Evolutionary conservation across 2,329 filamentous ascomycete species (phyloP), one percentile per base, ranked within the genome.

Genomic region (Xylariomycetidae sp.): DNA sequence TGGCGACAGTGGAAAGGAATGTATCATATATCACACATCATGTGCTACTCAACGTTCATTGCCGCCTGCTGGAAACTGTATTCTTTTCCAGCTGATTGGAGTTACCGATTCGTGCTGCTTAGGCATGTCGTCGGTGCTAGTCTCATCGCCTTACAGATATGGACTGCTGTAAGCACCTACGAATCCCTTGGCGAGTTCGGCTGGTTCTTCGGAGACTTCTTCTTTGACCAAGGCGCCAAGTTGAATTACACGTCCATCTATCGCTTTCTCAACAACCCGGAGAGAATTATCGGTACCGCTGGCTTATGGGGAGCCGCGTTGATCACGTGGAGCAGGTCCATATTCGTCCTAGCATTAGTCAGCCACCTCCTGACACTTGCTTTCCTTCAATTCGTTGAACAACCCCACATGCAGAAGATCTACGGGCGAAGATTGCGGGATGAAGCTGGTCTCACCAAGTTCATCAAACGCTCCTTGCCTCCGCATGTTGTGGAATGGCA

Each of bases 161-260:
- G 92, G 92, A 95, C 89, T 1, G 83, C 88, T 2, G 70, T 85
- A 45, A 96, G 88, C 59, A 89, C 97, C 47, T 94, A 97, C 59
- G 88, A 96, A 31, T 94, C 88, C 2, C 77, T 98, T 0, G 92
- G 92, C 36, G 92, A 98, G 55, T 98, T 97, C 53, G 92, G 92
- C 50, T 98, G 90, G 90, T 97, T 97, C 69, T 97, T 89, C 54
- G 92, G 92, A 13, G 92, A 98, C 58, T 98, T 97, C 69, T 97
- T 98, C 71, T 96, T 92, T 56, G 88, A 96, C 41, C 83, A 87
- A 28, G 78, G 82, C 9, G 82, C 83, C 10, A 94, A 92, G 62
- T 72, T 97, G 41, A 97, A 87, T 1, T 98, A 98, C 63, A 88
- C 85, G 48, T 94, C 90, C 42, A 98, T 98, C 51, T 98, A 98